These are phyloP conservation scores for Xylaria sp. DNA, from an alignment of 2,329 filamentous ascomycete genomes.

Conservation along the genomic window DNA sequence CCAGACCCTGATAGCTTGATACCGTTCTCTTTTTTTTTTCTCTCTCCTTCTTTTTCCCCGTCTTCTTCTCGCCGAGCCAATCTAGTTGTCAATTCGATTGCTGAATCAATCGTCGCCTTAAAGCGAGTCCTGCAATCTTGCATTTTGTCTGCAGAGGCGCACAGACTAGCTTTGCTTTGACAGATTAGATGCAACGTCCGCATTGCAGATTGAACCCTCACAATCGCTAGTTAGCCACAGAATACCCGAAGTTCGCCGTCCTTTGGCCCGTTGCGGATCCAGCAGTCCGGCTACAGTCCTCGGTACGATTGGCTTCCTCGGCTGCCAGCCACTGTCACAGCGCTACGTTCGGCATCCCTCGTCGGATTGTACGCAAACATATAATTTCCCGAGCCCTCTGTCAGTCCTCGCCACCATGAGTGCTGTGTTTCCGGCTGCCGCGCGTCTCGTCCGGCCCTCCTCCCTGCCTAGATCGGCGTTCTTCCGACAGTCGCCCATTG, in stretches of 20 bases:
- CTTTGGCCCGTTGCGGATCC: constrained; percentile 28
- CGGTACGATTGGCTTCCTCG: constrained; percentile 36
- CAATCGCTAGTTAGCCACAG: constrained; percentile 10
- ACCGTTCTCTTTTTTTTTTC: constrained; percentile 2
- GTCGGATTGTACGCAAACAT: constrained; percentile 5
- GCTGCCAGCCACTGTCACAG: constrained; percentile 26
- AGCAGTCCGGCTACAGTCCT: constrained; percentile 26
- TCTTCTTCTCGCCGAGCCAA: background rate
- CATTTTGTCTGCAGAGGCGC: background rate
- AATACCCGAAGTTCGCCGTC: constrained; percentile 14
- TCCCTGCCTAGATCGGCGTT: constrained; percentile 44
- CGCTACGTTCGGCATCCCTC: constrained; percentile 10
- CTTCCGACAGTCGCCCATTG: constrained; percentile 42
- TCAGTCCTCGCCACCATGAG: constrained; percentile 43
- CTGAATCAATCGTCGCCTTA: constrained; percentile 17
- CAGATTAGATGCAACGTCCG: constrained; percentile 10
- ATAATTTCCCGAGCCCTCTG: constrained; percentile 21
- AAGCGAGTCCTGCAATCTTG: constrained; percentile 2
- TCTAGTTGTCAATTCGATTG: background rate
- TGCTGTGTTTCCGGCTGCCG: constrained; percentile 41
- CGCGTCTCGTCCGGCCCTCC: constrained; percentile 46
- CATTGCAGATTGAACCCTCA: constrained; percentile 5
- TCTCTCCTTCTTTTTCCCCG: background rate
- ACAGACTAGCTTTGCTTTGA: background rate
- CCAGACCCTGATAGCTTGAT: constrained; percentile 13